Evolutionary conservation across 768 basidiomycete genomes (phyloP), one percentile per base, ranked within the genome.

Genomic region (Trametes maxima): DNA sequence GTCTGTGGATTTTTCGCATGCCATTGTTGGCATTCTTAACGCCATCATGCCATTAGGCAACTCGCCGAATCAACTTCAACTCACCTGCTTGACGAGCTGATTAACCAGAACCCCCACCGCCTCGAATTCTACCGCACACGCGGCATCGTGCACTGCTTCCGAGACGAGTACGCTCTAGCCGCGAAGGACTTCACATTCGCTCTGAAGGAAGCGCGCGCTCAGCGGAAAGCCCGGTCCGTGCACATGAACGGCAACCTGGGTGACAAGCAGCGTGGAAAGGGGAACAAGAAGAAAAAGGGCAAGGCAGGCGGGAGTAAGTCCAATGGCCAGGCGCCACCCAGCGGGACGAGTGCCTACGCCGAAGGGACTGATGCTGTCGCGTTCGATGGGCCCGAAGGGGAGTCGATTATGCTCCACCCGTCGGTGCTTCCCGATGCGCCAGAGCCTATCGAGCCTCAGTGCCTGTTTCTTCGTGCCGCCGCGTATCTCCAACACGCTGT

Each of bases 141-240:
- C n/a, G 94, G 93, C 10, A 90, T 95, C 58, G 92, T 95, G 13
- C 90, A 90, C 67, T 90, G 88, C 70, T 95, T 94, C 79, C 84
- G 90, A 49, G 92, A 95, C 62, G 92, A 94, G 70, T 94, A 87
- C 67, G 60, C 76, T 2, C 78, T 81, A 35, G 93, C 93, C 1
- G 84, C 82, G 28, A 89, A 85, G 68, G 92, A 94, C 71, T 94
- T 92, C 62, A 94, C 93, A 0, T 73, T 86, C 63, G 92, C 89
- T 3, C 80, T 95, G 61, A 87, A 85, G 66, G 91, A 95, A 75
- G 83, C 90, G 0, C 85, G 90, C 36, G 80, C 84, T 0, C 75
- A 78, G 22, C 89, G 93, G 54, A 90, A 86, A 73, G 85, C 85
- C 1, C 84, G 82, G 51, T 74, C 78, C 47, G 75, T 76, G 16